A percentile compares a stretch with the other conserved stretches of the same genome.
Conservation (phyloP, 2,329 filamentous ascomycete species). For the Colletotrichum sp. region DNA sequence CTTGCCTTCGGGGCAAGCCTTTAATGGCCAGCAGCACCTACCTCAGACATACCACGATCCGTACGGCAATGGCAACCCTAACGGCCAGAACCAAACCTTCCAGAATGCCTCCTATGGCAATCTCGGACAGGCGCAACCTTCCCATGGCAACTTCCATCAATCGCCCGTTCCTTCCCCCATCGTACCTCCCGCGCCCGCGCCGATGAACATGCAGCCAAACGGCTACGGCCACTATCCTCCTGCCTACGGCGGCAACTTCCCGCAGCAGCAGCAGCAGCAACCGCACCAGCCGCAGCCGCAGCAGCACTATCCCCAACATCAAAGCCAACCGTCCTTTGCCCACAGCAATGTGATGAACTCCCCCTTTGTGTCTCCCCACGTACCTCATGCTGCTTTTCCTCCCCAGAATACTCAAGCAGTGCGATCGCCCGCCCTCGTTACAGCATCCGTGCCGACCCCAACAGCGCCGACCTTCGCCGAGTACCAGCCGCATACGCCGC, state of each 20-base stretch:
- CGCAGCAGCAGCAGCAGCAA: conserved; percentile 29
- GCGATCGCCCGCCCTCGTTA: conserved; percentile 5
- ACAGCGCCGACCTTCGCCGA: background rate
- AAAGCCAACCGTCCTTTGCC: conserved; percentile 6
- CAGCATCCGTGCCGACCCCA: background rate
- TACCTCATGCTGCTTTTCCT: conserved; percentile 9
- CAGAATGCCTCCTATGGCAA: conserved; percentile 16
- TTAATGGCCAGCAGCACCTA: conserved; percentile 38
- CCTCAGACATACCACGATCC: conserved; percentile 13
- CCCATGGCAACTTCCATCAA: conserved; percentile 30
- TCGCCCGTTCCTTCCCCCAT: conserved; percentile 29
- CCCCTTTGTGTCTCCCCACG: conserved; percentile 7
- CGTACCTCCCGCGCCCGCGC: conserved; percentile 27
- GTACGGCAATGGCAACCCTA: conserved; percentile 22
- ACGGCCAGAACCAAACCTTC: conserved; percentile 22
- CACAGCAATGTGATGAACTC: conserved; percentile 9
- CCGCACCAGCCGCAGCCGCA: conserved; percentile 24
- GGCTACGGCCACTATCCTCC: conserved; percentile 20
- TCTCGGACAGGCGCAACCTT: conserved; percentile 30
- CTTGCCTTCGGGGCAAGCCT: conserved; percentile 45
- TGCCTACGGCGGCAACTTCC: conserved; percentile 27
- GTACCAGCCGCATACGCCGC: background rate
- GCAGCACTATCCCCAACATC: background rate
- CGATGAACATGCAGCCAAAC: conserved; percentile 23
- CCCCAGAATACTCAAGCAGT: conserved; percentile 3